Conservation (phyloP, 345 rosid species). For the Noccaea bulbosa region DNA sequence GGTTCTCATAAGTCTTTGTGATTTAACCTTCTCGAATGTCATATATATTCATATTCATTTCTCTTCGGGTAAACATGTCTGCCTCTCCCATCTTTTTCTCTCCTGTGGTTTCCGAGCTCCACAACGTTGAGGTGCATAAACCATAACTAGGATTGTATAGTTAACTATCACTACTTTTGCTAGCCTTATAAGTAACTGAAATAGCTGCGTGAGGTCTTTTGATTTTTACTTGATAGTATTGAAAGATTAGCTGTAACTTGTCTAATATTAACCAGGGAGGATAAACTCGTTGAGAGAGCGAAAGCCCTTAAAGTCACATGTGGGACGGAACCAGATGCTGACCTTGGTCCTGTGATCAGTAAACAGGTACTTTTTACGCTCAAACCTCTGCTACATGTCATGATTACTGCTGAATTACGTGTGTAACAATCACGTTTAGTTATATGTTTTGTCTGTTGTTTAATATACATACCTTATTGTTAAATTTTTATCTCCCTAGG, state of each 20-base stretch:
- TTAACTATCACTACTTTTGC: neutral
- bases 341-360: conserved; percentile 96
- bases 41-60: neutral
- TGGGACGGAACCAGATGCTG: conserved; percentile 84
- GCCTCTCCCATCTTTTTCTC: conserved; percentile 2
- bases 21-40: neutral
- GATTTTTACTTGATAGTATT: neutral
- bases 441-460: conserved; percentile 6
- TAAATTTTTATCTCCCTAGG: conserved; percentile 56
- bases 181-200: neutral
- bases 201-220: conserved; percentile 5
- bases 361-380: conserved; percentile 57
- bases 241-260: conserved; percentile 1
- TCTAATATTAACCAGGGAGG: conserved; percentile 58
- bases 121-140: conserved; percentile 2
- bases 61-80: neutral
- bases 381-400: neutral
- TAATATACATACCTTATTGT: neutral
- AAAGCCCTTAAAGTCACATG: conserved; percentile 86
- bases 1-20: neutral
- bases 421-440: neutral
- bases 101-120: neutral
- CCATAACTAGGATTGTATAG: neutral
- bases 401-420: neutral
- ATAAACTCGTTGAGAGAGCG: conserved; percentile 71